Percentiles rank a stretch among this genome's conserved stretches.
Evolutionary conservation across 2,329 filamentous ascomycete genomes (phyloP).

Genomic region (Paracorniculantispora psalliotae): DNA sequence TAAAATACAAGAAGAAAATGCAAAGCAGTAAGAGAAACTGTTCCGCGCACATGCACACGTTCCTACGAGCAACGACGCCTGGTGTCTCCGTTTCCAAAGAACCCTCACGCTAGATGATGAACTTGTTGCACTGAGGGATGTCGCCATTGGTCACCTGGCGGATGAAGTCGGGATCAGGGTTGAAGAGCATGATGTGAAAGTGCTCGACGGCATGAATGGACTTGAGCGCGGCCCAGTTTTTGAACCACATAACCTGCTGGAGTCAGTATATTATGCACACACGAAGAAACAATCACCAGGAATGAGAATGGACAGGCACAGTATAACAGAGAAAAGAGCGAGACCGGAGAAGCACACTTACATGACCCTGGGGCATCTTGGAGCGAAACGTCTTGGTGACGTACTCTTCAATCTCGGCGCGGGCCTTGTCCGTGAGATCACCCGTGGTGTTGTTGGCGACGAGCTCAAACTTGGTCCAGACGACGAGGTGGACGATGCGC

Average conservation of each 20-base stretch:
- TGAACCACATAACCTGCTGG: conserved; percentile 41
- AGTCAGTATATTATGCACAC: conserved; percentile 8
- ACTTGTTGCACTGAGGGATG: conserved; percentile 55
- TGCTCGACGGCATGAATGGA: conserved; percentile 85
- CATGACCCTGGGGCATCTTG: conserved; percentile 46
- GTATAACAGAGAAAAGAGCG: too few species aligned
- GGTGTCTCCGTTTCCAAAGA: background rate
- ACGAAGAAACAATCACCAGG: background rate
- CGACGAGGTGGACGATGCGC: conserved; percentile 75
- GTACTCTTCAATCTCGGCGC: conserved; percentile 63
- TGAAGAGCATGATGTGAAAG: conserved; percentile 87
- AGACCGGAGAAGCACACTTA: conserved; percentile 31
- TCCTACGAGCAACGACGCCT: background rate
- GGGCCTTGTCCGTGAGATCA: conserved; percentile 61
- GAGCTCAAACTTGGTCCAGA: conserved; percentile 88
- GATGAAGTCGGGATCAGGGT: conserved; percentile 67
- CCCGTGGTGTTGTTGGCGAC: conserved; percentile 61
- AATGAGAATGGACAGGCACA: background rate
- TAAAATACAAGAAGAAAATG: conserved; percentile 8
- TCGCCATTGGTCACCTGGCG: conserved; percentile 68
- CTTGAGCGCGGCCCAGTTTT: conserved; percentile 80
- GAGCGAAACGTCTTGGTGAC: conserved; percentile 62
- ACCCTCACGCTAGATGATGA: conserved; percentile 14
- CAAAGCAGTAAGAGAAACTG: background rate
- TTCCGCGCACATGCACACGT: background rate